Conservation (phyloP, 2,329 filamentous ascomycete genomes). For the Colletotrichum chlorophyti region DNA sequence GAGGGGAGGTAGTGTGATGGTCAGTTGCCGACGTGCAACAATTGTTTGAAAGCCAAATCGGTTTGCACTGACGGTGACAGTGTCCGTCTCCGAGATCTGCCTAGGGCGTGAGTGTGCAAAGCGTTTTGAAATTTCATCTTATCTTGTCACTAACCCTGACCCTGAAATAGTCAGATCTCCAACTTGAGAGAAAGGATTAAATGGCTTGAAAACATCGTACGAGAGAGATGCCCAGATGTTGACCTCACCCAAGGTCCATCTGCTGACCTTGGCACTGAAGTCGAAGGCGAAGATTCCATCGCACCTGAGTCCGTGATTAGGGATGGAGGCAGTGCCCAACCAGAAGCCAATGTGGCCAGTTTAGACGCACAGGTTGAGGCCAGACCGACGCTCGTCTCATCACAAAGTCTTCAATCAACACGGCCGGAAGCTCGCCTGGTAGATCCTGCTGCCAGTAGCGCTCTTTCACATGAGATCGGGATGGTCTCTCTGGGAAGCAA, state of each 20-base stretch:
- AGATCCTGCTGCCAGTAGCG: conserved; percentile 31
- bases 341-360: conserved; percentile 20
- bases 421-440: conserved; percentile 21
- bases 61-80: conserved; percentile 53
- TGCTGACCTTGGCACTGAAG: neutral
- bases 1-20: conserved; percentile 49
- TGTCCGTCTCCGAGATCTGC: conserved; percentile 44
- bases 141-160: too few species aligned
- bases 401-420: conserved; percentile 22
- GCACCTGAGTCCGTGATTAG: conserved; percentile 24
- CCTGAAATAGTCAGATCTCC: conserved; percentile 31
- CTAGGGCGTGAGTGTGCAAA: conserved; percentile 51
- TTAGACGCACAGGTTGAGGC: neutral
- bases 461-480: conserved; percentile 57
- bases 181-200: conserved; percentile 48
- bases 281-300: conserved; percentile 4
- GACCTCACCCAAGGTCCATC: conserved; percentile 39
- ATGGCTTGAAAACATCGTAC: conserved; percentile 54
- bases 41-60: conserved; percentile 49
- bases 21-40: conserved; percentile 47
- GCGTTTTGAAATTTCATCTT: too few species aligned
- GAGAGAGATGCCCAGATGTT: conserved; percentile 48
- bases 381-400: neutral
- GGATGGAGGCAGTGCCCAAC: conserved; percentile 12
- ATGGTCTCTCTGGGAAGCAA: conserved; percentile 56